Percentiles rank a stretch among this genome's conserved stretches.
Evolutionary conservation across 2,329 filamentous ascomycete genomes (phyloP).

Genomic region (Myriosclerotinia curreyana): DNA sequence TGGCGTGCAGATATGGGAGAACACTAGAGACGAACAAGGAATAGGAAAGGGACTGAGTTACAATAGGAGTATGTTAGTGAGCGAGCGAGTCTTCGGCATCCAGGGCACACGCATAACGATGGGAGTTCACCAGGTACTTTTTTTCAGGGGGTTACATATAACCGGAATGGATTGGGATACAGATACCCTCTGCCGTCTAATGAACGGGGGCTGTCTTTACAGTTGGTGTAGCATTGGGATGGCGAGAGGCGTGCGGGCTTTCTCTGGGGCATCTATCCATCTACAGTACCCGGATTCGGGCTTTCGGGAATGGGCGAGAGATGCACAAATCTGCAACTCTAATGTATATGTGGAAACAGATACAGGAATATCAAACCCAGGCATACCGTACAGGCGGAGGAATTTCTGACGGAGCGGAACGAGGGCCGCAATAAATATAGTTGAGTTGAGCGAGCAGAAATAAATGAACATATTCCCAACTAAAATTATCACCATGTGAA

Average conservation of each 20-base stretch:
- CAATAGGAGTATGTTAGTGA: slow-evolving; percentile 4
- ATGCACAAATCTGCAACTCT: slow-evolving; percentile 3
- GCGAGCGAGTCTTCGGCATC: neutral
- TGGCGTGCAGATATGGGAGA: neutral
- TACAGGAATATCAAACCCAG: neutral
- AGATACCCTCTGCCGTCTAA: slow-evolving; percentile 11
- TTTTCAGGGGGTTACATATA: slow-evolving; percentile 4
- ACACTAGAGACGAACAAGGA: neutral
- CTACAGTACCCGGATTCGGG: neutral
- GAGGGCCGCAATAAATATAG: neutral
- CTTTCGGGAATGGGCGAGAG: neutral
- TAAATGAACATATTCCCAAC: neutral
- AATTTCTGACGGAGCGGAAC: neutral
- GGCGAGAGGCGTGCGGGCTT: slow-evolving; percentile 13
- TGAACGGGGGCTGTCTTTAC: neutral
- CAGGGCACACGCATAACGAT: neutral
- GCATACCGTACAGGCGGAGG: neutral
- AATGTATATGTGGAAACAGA: slow-evolving; percentile 1
- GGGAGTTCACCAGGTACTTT: slow-evolving; percentile 10
- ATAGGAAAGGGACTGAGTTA: neutral
- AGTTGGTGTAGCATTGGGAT: slow-evolving; percentile 12
- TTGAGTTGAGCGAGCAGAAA: neutral
- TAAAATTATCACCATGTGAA: neutral
- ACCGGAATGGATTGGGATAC: slow-evolving; percentile 14
- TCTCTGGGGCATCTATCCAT: neutral